A percentile compares a stretch with the other conserved stretches of the same genome.
phyloP scores from a whole-genome alignment of 352 stramenopile species.

The Pythium pyrilobum region DNA sequence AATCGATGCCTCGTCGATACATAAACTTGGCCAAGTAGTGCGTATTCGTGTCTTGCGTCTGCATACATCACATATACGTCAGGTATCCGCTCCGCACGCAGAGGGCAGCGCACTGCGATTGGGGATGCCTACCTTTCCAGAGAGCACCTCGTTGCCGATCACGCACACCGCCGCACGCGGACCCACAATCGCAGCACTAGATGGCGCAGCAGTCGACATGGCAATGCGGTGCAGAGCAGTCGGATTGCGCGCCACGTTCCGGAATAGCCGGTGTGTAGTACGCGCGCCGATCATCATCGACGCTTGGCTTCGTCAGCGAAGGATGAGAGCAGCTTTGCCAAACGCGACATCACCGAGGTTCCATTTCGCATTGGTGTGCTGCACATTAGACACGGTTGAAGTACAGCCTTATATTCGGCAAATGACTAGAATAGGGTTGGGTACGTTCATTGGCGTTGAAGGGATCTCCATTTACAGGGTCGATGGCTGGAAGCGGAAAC shows the following conservation, averaged over 20 bases:
- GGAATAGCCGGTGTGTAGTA: not conserved
- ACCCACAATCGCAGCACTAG: conserved; percentile 1
- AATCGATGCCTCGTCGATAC: conserved; percentile 69
- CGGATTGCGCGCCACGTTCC: not conserved
- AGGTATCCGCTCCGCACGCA: not conserved
- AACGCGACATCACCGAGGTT: not conserved
- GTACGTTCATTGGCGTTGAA: too few relatives aligned
- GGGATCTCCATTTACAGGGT: conserved; percentile 8
- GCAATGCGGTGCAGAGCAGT: not conserved
- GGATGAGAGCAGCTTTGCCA: too few relatives aligned
- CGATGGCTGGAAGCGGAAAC: conserved; percentile 14
- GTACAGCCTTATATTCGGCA: too few relatives aligned
- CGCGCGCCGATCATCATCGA: conserved; percentile 10
- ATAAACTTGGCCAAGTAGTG: conserved; percentile 68
- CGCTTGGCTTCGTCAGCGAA: too few relatives aligned
- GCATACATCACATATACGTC: not conserved
- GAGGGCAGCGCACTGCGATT: not conserved
- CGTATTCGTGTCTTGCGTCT: conserved; percentile 41
- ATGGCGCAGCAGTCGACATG: not conserved
- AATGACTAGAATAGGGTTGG: too few relatives aligned
- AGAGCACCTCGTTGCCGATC: conserved; percentile 43
- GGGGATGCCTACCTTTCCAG: conserved; percentile 22
- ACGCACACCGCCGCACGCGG: conserved; percentile 33
- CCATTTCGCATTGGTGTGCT: not conserved
- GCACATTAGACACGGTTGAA: too few relatives aligned